Evolutionary conservation across 2,329 filamentous ascomycete genomes (phyloP).

Genomic region (Cytospora leucostoma): DNA sequence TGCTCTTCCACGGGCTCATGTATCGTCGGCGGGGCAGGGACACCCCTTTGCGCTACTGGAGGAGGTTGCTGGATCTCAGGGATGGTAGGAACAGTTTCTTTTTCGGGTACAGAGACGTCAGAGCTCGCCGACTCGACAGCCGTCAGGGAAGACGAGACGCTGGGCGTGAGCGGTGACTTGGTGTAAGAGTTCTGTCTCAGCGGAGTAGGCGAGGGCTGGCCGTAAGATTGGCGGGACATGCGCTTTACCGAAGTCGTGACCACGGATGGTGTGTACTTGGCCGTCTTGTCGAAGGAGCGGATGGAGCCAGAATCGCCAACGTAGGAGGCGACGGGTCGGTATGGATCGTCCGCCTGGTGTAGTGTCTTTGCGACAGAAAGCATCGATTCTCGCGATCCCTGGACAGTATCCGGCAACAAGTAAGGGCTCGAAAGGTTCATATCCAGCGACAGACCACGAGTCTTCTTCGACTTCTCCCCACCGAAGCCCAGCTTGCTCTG

Average conservation of each 20-base stretch:
- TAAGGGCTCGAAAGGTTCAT: conserved; percentile 83
- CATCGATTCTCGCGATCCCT: conserved; percentile 81
- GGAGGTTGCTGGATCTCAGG: conserved; percentile 42
- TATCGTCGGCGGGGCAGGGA: conserved; percentile 17
- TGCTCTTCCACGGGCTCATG: conserved; percentile 16
- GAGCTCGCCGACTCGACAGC: conserved; percentile 22
- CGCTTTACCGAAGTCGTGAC: conserved; percentile 25
- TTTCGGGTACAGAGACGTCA: conserved; percentile 40
- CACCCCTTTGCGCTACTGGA: conserved; percentile 35
- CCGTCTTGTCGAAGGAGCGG: conserved; percentile 49
- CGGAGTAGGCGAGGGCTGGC: conserved; percentile 38
- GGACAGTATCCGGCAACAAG: conserved; percentile 80
- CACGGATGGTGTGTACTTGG: conserved; percentile 36
- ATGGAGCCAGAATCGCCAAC: conserved; percentile 58
- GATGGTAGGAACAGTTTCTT: conserved; percentile 36
- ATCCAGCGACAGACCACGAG: conserved; percentile 66
- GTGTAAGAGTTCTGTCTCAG: conserved; percentile 50
- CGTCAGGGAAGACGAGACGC: conserved; percentile 36
- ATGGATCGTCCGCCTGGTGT: conserved; percentile 78
- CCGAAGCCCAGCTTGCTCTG: conserved; percentile 54
- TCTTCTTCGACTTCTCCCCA: conserved; percentile 55
- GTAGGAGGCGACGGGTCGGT: conserved; percentile 65
- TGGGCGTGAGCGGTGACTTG: conserved; percentile 41
- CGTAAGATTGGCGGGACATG: conserved; percentile 26
- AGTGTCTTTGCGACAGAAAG: conserved; percentile 80